Base-by-base conservation (phyloP, 192 early-diverging fungal species). In the Umbelopsis ramanniana region DNA sequence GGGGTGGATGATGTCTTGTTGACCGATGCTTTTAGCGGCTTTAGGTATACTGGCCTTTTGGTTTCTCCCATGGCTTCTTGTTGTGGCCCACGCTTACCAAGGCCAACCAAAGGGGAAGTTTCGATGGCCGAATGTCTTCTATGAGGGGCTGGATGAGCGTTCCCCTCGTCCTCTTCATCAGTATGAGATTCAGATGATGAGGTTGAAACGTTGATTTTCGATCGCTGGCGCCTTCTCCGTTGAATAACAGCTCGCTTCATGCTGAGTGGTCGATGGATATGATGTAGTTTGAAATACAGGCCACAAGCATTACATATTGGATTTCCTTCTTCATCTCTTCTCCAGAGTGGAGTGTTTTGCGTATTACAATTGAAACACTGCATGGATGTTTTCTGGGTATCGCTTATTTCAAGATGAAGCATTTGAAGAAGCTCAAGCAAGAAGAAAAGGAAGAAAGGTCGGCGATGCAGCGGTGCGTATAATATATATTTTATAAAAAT, bases 271-370 rank as follows among this genome's bases (percentile, higher is more conserved):
- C 95, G 85, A 40, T 89, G 81, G 40, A 84, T 77, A 76, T 84
- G 86, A 79, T 97, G 93, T 40, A 94, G 88, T 69, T 91, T 93
- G 77, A 84, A 95, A 81, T 97, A 96, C 43, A 97, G 81, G 1
- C 96, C 96, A 78, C 95, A 97, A 21, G 95, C 94, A 76, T 97
- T 97, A 82, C 95, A 97, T 45, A 94, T 89, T 46, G 87, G 73
- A 43, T 92, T 85, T 50, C 91, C 92, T 1, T 79, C 76, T 26
- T 76, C 77, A 75, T 92, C 90, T 50, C 93, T 82, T 66, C 93
- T 81, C 93, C 93, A 94, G 0, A 93, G 79, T 3, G 93, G 92
- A 6, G 94, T 89, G 14, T 73, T 76, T 26, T 83, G 86, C 22
- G 84, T 89, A 8, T 83, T 80, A 77, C 94, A 95, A 79, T 94